Base-by-base conservation (phyloP, 2,329 filamentous ascomycete genomes). In the Fusarium avenaceum region DNA sequence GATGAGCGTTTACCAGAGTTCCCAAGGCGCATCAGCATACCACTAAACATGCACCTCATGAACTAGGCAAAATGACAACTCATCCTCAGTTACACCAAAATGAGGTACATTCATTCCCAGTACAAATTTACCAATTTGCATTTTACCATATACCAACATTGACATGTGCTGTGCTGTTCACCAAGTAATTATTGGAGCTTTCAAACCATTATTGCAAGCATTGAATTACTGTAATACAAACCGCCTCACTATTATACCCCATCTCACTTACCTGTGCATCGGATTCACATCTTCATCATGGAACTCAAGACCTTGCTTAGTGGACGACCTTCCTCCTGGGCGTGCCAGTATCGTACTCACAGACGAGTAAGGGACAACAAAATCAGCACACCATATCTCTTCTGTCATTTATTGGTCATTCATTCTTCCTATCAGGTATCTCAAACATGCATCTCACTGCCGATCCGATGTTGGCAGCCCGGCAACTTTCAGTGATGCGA, bases 61-160 rank as follows among this genome's bases (percentile, higher is more conserved):
- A n/a, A 35, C 20, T 38, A 40, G 44, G 30, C n/a, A 65, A 48
- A 47, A 45, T 45, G 63, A 68, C 67, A 70, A 67, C 67, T 70
- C 67, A 68, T 49, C 56, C 50, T 28, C n/a, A 32, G 43, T 39
- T 35, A 30, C 40, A 48, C 42, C 19, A 52, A 39, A 19, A 24
- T 19, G n/a, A 28, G 30, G 62, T 38, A 53, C 44, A 20, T 40
- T 44, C 42, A 24, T 40, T 44, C 42, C 42, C 30, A 24, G 50
- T 59, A 43, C 28, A 39, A 46, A 63, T 42, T 44, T 66, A 43
- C 53, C 32, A 46, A 63, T 42, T 44, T 66, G 46, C 53, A 46
- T 47, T 58, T 43, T 28, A 24, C 22, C 30, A 44, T 42, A 46
- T 51, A 40, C 45, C 22, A 51, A 44, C 28, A 53, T 51, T 32